phyloP scores from a whole-genome alignment of 805 yeast genomes.

The Saccharomycopsis fodiens region DNA sequence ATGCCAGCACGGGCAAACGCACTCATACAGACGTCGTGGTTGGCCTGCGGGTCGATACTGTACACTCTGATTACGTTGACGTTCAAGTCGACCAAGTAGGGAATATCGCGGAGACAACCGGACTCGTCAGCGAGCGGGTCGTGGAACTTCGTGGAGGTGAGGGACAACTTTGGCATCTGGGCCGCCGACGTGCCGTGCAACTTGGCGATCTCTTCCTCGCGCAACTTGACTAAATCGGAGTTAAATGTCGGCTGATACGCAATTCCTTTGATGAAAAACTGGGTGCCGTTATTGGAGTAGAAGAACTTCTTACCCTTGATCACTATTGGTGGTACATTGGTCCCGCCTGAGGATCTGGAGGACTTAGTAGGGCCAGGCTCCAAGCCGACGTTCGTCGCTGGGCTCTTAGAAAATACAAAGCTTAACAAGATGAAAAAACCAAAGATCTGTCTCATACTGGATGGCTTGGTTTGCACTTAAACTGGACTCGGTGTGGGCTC shows the following conservation, averaged over 20 bases:
- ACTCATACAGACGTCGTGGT: conserved; percentile 75
- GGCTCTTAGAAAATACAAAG: background rate
- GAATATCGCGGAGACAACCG: conserved; percentile 75
- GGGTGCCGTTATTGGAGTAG: conserved; percentile 71
- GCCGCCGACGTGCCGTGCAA: background rate
- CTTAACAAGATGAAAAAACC: background rate
- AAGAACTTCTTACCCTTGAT: conserved; percentile 72
- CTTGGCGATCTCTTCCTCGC: background rate
- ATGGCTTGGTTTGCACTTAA: background rate
- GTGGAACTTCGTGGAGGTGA: conserved; percentile 24
- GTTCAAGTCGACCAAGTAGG: conserved; percentile 58
- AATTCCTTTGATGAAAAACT: conserved; percentile 68
- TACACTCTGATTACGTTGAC: conserved; percentile 82
- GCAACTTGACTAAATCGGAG: background rate
- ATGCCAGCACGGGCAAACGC: conserved; percentile 78
- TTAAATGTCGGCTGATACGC: conserved; percentile 50
- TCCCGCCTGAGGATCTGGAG: conserved; percentile 29
- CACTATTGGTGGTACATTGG: conserved; percentile 53
- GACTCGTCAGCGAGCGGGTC: conserved; percentile 74
- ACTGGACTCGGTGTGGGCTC: too few species aligned
- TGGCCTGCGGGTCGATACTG: conserved; percentile 63
- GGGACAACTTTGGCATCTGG: background rate
- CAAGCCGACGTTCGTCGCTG: background rate
- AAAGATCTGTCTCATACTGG: background rate
- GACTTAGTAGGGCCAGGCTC: background rate